phyloP scores from a whole-genome alignment of 345 rosid genomes.

The Citrus mangshanensis region DNA sequence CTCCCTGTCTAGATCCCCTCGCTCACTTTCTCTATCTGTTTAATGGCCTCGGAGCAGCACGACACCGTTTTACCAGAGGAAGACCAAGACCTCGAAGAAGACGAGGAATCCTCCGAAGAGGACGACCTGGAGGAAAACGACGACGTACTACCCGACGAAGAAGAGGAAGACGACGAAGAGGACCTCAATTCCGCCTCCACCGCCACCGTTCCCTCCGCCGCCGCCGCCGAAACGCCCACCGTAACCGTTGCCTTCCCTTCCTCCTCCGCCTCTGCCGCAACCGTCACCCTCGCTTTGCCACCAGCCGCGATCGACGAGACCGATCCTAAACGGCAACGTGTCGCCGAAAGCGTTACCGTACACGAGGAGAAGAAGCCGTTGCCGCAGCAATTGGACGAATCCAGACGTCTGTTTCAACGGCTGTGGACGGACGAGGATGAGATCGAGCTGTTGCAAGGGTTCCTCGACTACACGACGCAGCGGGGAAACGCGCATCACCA shows the following conservation, averaged over 20 bases:
- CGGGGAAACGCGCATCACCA: constrained; percentile 62
- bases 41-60: constrained; percentile 63
- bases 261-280: constrained; percentile 29
- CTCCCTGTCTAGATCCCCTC: not conserved
- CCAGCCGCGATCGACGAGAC: constrained; percentile 27
- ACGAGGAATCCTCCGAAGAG: constrained; percentile 39
- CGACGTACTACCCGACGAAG: constrained; percentile 32
- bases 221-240: constrained; percentile 24
- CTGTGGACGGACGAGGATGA: constrained; percentile 99
- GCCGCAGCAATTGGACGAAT: constrained; percentile 60
- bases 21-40: not conserved
- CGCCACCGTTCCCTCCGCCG: constrained; percentile 19
- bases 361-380: constrained; percentile 30
- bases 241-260: constrained; percentile 30
- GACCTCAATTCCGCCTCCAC: constrained; percentile 46
- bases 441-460: constrained; percentile 95
- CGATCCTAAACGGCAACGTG: constrained; percentile 49
- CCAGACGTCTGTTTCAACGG: constrained; percentile 81
- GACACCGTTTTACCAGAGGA: constrained; percentile 54
- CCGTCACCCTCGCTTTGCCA: constrained; percentile 41
- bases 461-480: constrained; percentile 66
- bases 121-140: constrained; percentile 61
- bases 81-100: constrained; percentile 43
- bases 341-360: constrained; percentile 15
- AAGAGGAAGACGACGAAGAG: constrained; percentile 38